These are phyloP conservation scores for Trametes coccinea DNA, from an alignment of 768 basidiomycete species.

Conservation along the genomic window DNA sequence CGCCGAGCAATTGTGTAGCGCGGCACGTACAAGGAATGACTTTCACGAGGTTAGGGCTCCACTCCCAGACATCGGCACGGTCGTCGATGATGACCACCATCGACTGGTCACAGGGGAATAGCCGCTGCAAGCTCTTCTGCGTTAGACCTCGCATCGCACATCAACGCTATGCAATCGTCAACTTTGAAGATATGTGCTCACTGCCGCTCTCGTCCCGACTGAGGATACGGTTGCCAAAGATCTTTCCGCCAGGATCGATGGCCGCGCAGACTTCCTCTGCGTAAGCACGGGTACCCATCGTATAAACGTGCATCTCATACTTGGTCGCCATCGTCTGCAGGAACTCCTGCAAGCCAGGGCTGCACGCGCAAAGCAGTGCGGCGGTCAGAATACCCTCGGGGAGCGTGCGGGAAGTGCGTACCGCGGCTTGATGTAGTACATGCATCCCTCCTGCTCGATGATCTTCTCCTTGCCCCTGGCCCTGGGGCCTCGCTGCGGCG, in stretches of 20 bases:
- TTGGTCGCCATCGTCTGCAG: conserved; percentile 66
- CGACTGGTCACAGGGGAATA: conserved; percentile 96
- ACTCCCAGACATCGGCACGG: conserved; percentile 97
- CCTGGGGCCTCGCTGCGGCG: conserved; percentile 43
- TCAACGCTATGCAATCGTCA: conserved; percentile 18
- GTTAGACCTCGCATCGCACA: conserved; percentile 62
- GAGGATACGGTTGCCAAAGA: conserved; percentile 86
- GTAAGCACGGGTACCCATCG: conserved; percentile 98
- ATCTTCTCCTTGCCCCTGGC: conserved; percentile 61
- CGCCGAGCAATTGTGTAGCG: neutral
- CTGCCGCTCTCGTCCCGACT: conserved; percentile 97
- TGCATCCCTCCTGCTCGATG: conserved; percentile 79
- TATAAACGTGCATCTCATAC: conserved; percentile 99
- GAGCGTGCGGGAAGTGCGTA: conserved; percentile 38
- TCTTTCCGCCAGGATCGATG: conserved; percentile 84
- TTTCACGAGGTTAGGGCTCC: conserved; percentile 95
- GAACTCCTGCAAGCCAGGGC: conserved; percentile 86
- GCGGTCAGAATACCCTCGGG: neutral
- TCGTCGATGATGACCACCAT: conserved; percentile 99
- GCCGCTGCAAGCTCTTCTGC: conserved; percentile 85
- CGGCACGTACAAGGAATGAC: conserved; percentile 83
- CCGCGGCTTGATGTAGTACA: conserved; percentile 99
- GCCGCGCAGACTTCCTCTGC: conserved; percentile 93
- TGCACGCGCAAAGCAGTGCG: conserved; percentile 25
- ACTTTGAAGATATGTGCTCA: conserved; percentile 41